Conservation (phyloP, 768 basidiomycete species). For the Hericium erinaceus region DNA sequence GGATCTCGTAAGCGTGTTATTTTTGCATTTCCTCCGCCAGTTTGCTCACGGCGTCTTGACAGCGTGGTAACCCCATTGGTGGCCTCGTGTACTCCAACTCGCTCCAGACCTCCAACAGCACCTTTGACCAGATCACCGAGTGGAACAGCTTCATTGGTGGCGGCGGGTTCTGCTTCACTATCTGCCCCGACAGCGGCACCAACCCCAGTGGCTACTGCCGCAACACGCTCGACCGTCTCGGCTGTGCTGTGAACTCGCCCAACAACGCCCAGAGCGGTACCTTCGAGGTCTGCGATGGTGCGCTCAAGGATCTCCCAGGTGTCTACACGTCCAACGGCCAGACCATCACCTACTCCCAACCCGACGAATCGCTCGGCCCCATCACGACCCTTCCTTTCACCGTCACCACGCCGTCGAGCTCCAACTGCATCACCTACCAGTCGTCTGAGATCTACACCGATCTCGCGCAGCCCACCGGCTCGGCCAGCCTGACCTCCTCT, state of each 20-base stretch:
- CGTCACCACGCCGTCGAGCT: conserved; percentile 29
- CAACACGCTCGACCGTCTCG: conserved; percentile 69
- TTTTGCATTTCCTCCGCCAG: neutral
- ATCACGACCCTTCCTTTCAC: conserved; percentile 37
- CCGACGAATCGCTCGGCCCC: conserved; percentile 36
- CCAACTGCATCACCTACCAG: conserved; percentile 32
- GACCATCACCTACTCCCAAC: conserved; percentile 36
- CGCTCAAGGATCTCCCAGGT: conserved; percentile 56
- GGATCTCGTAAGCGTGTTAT: conserved; percentile 36
- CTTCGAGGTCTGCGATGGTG: conserved; percentile 59
- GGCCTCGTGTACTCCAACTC: conserved; percentile 57
- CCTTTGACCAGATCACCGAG: conserved; percentile 47
- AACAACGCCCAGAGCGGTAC: conserved; percentile 45
- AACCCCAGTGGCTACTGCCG: conserved; percentile 50
- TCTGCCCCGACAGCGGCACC: conserved; percentile 46
- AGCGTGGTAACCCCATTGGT: conserved; percentile 79
- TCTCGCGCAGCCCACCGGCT: conserved; percentile 3
- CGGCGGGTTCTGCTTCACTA: conserved; percentile 57
- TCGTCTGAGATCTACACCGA: conserved; percentile 28
- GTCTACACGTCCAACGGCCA: conserved; percentile 32
- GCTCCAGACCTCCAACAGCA: conserved; percentile 34
- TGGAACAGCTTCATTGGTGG: conserved; percentile 77
- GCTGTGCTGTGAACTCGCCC: conserved; percentile 67
- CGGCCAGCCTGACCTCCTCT: conserved; percentile 1
- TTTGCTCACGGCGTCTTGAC: neutral